Conservation (phyloP, 257 asterid species). For the Linderniella brevidens region DNA sequence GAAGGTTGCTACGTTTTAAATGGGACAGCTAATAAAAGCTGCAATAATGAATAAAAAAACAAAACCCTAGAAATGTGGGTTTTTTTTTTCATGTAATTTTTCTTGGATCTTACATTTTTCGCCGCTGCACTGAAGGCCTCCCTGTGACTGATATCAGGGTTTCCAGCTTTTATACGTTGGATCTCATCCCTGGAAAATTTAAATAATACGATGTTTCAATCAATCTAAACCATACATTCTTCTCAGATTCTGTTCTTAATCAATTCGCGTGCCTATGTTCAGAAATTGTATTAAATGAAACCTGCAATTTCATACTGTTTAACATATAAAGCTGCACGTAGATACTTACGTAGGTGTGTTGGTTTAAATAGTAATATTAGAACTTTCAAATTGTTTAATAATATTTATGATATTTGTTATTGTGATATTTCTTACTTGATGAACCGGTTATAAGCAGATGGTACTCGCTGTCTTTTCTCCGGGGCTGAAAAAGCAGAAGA, state of each 20-base stretch:
- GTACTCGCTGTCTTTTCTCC: constrained; percentile 97
- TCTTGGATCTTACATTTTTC: constrained; percentile 82
- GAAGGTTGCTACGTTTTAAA: too few species aligned
- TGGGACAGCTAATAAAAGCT: too few species aligned
- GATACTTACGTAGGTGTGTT: too few species aligned
- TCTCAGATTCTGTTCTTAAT: constrained; percentile 1
- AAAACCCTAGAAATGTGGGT: too few species aligned
- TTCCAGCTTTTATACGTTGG: constrained; percentile 99
- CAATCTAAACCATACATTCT: constrained; percentile 1
- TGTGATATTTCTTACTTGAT: constrained; percentile 55
- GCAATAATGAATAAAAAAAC: too few species aligned
- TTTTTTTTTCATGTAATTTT: background rate
- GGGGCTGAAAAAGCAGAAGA: constrained; percentile 57
- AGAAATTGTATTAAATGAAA: background rate
- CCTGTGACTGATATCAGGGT: constrained; percentile 99
- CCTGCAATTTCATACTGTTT: constrained; percentile 1
- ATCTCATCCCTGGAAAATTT: constrained; percentile 77
- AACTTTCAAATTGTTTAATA: too few species aligned
- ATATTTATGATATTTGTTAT: too few species aligned
- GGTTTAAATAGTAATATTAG: too few species aligned
- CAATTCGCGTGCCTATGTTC: constrained; percentile 4
- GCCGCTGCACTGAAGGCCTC: constrained; percentile 99
- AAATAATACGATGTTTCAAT: background rate
- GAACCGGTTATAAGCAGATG: constrained; percentile 95
- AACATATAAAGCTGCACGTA: constrained; percentile 39